Evolutionary conservation across 2,329 filamentous ascomycete genomes (phyloP), one percentile per base, ranked within the genome.

Genomic region (Ilyonectria mors-panacis): DNA sequence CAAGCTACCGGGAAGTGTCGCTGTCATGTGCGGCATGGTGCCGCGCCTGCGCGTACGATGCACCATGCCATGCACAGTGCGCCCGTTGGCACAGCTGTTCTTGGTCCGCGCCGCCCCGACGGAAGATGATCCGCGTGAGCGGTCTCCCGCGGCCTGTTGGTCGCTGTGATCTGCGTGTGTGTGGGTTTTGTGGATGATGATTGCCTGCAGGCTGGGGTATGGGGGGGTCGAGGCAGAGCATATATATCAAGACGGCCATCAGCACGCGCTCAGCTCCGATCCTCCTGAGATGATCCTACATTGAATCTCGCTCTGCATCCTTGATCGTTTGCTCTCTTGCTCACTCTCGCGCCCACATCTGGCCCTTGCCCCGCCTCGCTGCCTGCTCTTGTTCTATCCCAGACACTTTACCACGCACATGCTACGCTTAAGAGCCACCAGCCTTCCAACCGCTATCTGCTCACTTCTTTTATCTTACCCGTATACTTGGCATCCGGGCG

Each of bases 131-230:
- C 26, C 47, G 47, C 47, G 47, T 50, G 17, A n/a, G n/a, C 3
- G 13, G 7, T n/a, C 23, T 7, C 23, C 21, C 19, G 21, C 21
- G 10, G n/a, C 10, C 42, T 45, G 42, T 48, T 21, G 13, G 44
- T 45, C 44, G 44, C 5, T 26, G 45, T 48, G n/a, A 9, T 51
- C 26, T 33, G 48, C 8, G 28, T 28, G 15, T 9, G 26, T 19
- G 23, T 30, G 26, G 15, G 48, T 33, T 33, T 13, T 30, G 23
- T n/a, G 48, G 15, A 19, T 19, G 48, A 23, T 35, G 30, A 35
- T 35, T 53, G 50, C 50, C 50, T 53, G 50, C 50, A 53, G 30
- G 23, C 47, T 50, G 47, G 30, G 30, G 28, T 51, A 17, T 33
- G 17, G 48, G 30, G 28, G 28, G n/a, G 35, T 21, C 9, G 28